A percentile compares a stretch with the other conserved stretches of the same genome.
Evolutionary conservation across 1,139 yeast genomes (phyloP).

Genomic region (Suhomyces coccinellae): DNA sequence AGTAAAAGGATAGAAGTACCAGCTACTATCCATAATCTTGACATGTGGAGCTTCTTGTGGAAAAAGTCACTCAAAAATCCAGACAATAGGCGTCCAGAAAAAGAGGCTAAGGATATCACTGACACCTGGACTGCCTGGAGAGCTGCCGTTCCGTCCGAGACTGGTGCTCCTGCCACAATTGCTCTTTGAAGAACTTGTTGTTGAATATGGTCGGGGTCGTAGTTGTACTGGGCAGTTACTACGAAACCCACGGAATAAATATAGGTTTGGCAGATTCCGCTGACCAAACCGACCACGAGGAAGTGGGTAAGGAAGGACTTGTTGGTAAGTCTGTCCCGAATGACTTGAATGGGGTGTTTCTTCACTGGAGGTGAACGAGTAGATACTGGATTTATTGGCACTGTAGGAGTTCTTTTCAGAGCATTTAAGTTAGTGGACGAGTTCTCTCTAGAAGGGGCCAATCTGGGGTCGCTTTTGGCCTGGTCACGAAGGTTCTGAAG

Average conservation of each 20-base stretch:
- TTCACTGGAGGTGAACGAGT: neutral
- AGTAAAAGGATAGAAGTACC: conserved; percentile 31
- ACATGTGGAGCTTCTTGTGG: conserved; percentile 33
- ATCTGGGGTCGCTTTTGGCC: neutral
- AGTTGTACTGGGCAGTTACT: conserved; percentile 41
- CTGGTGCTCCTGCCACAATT: conserved; percentile 12
- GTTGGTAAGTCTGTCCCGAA: conserved; percentile 26
- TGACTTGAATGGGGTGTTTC: conserved; percentile 25
- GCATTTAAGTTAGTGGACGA: conserved; percentile 14
- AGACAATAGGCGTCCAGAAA: conserved; percentile 39
- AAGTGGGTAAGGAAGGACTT: conserved; percentile 36
- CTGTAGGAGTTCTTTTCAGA: conserved; percentile 1
- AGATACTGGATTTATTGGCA: neutral
- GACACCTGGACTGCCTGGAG: conserved; percentile 50
- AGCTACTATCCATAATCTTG: conserved; percentile 42
- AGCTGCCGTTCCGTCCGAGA: conserved; percentile 26
- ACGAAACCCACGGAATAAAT: conserved; percentile 48
- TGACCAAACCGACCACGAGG: conserved; percentile 34
- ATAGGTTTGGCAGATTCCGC: conserved; percentile 46
- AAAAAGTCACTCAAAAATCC: conserved; percentile 43
- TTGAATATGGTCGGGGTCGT: conserved; percentile 15
- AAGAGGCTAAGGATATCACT: conserved; percentile 42
- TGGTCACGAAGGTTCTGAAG: conserved; percentile 17
- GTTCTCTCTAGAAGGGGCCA: conserved; percentile 15
- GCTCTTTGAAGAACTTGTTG: conserved; percentile 4